These are phyloP conservation scores for Capsicum baccatum DNA, from an alignment of 257 asterid genomes.

Conservation along the genomic window DNA sequence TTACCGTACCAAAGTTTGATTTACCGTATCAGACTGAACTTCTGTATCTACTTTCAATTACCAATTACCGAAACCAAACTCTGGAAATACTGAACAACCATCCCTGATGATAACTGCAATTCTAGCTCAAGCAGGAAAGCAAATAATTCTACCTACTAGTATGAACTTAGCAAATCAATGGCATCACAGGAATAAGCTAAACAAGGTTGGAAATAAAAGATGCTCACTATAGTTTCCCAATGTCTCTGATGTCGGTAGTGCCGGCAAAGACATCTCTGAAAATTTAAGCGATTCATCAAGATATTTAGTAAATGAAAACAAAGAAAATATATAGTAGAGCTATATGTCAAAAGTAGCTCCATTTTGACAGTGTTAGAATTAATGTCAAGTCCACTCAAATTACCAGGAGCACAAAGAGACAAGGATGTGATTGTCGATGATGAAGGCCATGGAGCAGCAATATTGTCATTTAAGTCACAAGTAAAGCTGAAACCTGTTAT, in stretches of 20 bases:
- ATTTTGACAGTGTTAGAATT: not conserved
- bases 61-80: not conserved
- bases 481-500: constrained; percentile 84
- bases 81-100: not conserved
- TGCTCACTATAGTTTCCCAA: constrained; percentile 60
- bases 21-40: no score
- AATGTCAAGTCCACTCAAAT: constrained; percentile 26
- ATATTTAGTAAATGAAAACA: not conserved
- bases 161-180: not conserved
- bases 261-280: constrained; percentile 98
- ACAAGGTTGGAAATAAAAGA: constrained; percentile 19
- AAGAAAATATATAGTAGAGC: not conserved
- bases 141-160: not conserved
- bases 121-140: constrained; percentile 11
- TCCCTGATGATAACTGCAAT: not conserved
- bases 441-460: constrained; percentile 99
- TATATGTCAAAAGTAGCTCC: constrained; percentile 11
- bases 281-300: constrained; percentile 29
- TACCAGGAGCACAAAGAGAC: constrained; percentile 98
- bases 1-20: not conserved
- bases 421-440: constrained; percentile 73
- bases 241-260: constrained; percentile 75
- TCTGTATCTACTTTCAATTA: not conserved
- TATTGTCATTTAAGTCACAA: constrained; percentile 87
- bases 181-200: not conserved